Conservation (phyloP, 306 rosid genomes). For the Fragaria nilgerrensis region DNA sequence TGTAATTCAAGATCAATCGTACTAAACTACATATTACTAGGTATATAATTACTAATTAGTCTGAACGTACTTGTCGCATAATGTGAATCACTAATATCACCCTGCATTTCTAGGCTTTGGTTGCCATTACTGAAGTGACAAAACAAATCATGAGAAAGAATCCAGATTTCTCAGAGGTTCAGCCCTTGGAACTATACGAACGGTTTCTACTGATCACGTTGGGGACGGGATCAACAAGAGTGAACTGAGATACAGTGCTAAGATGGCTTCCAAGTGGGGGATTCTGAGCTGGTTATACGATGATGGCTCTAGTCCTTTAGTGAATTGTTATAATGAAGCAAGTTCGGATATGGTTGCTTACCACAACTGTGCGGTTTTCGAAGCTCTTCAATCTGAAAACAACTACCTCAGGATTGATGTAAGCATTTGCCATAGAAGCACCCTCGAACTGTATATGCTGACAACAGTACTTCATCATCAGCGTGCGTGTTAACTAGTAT, state of each 20-base stretch:
- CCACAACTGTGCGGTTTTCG: constrained; percentile 36
- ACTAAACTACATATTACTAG: background rate
- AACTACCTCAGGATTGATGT: constrained; percentile 46
- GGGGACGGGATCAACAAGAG: constrained; percentile 47
- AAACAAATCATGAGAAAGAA: constrained; percentile 27
- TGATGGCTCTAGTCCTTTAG: constrained; percentile 35
- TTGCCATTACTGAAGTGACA: constrained; percentile 48
- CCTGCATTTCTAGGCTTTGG: constrained; percentile 30
- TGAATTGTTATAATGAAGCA: constrained; percentile 37
- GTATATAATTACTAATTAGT: too few relatives aligned
- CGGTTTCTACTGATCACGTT: constrained; percentile 44
- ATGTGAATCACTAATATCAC: background rate
- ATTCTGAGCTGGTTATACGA: constrained; percentile 33
- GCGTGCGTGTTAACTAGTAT: background rate
- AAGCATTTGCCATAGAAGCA: constrained; percentile 1
- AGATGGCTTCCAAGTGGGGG: constrained; percentile 47
- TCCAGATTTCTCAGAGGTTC: constrained; percentile 7
- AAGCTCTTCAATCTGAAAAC: constrained; percentile 34
- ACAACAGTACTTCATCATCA: background rate
- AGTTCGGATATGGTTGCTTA: constrained; percentile 42
- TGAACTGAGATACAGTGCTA: constrained; percentile 33
- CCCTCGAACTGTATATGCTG: background rate
- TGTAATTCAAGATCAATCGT: background rate
- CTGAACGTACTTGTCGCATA: too few relatives aligned
- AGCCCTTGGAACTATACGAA: constrained; percentile 18